Evolutionary conservation across 1,284 basidiomycete genomes (phyloP).

Genomic region (Rhodotorula sp.): DNA sequence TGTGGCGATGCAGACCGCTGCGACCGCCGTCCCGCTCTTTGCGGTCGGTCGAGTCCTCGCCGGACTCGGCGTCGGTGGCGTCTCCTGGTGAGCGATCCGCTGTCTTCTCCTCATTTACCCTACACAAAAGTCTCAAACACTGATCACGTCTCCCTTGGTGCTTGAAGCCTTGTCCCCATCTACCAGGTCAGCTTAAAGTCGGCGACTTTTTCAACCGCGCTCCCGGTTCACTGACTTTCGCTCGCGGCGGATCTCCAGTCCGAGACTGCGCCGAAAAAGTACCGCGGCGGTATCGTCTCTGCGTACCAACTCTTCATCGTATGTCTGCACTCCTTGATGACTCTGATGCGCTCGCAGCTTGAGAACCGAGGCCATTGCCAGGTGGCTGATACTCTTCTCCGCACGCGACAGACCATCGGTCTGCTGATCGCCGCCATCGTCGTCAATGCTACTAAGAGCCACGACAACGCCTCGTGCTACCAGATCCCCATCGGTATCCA

Average conservation of each 20-base stretch:
- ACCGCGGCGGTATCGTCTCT: slow-evolving; percentile 74
- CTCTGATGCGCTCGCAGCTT: too few species aligned
- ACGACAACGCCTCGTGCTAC: slow-evolving; percentile 60
- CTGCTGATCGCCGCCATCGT: slow-evolving; percentile 71
- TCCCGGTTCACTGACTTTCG: too few species aligned
- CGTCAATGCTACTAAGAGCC: slow-evolving; percentile 69
- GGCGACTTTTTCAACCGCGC: slow-evolving; percentile 48
- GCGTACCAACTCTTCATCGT: slow-evolving; percentile 30
- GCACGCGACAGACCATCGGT: slow-evolving; percentile 62
- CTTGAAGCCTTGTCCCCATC: slow-evolving; percentile 43
- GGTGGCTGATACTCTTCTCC: not conserved
- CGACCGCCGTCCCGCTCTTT: slow-evolving; percentile 39
- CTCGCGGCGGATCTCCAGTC: slow-evolving; percentile 63
- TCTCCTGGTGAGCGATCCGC: slow-evolving; percentile 40
- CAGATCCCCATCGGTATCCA: slow-evolving; percentile 61
- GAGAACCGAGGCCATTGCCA: too few species aligned
- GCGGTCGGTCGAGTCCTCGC: slow-evolving; percentile 67
- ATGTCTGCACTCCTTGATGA: too few species aligned
- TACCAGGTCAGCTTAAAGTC: not conserved
- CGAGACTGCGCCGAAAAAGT: slow-evolving; percentile 69
- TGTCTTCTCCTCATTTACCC: too few species aligned
- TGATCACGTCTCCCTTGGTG: too few species aligned
- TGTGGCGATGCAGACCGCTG: slow-evolving; percentile 59
- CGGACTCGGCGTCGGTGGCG: slow-evolving; percentile 55
- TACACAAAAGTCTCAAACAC: too few species aligned